These are phyloP conservation scores for Ascochyta clinopodiicola DNA, from an alignment of 2,329 filamentous ascomycete species.

Conservation along the genomic window DNA sequence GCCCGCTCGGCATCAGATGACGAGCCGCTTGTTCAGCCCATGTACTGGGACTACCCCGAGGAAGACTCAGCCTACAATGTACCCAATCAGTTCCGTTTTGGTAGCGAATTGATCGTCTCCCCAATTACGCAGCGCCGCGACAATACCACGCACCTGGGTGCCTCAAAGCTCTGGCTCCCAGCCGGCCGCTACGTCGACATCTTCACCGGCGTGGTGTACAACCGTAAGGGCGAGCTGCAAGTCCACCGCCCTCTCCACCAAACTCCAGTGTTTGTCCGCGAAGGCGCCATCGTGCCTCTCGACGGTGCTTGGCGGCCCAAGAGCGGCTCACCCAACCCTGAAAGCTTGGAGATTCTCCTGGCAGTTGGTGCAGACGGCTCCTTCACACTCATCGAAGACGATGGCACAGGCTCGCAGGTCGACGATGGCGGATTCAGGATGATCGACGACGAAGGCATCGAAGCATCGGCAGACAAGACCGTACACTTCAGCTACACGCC, in stretches of 20 bases:
- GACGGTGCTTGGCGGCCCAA: slow-evolving; percentile 53
- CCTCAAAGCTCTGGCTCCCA: slow-evolving; percentile 64
- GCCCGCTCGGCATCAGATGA: slow-evolving; percentile 52
- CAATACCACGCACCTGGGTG: slow-evolving; percentile 54
- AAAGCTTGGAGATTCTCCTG: slow-evolving; percentile 57
- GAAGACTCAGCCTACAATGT: slow-evolving; percentile 61
- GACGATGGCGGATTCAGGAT: slow-evolving; percentile 47
- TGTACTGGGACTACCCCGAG: slow-evolving; percentile 67
- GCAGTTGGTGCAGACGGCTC: slow-evolving; percentile 55
- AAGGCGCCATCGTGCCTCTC: slow-evolving; percentile 66
- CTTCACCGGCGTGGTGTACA: slow-evolving; percentile 64
- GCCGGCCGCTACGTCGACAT: slow-evolving; percentile 62
- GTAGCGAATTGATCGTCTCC: slow-evolving; percentile 61
- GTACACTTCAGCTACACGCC: slow-evolving; percentile 44
- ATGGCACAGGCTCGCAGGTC: slow-evolving; percentile 42
- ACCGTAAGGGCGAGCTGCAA: slow-evolving; percentile 60
- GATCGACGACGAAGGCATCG: slow-evolving; percentile 51
- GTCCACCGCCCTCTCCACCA: slow-evolving; percentile 59
- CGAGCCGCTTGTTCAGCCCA: slow-evolving; percentile 64
- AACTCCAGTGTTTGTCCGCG: slow-evolving; percentile 61
- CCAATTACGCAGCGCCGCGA: slow-evolving; percentile 63
- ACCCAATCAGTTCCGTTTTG: slow-evolving; percentile 67
- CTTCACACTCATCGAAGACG: slow-evolving; percentile 60
- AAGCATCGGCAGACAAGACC: slow-evolving; percentile 31
- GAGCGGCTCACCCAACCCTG: slow-evolving; percentile 59